These are phyloP conservation scores for Picea sitchensis DNA, from an alignment of 75 land plant genomes.

Conservation along the genomic window DNA sequence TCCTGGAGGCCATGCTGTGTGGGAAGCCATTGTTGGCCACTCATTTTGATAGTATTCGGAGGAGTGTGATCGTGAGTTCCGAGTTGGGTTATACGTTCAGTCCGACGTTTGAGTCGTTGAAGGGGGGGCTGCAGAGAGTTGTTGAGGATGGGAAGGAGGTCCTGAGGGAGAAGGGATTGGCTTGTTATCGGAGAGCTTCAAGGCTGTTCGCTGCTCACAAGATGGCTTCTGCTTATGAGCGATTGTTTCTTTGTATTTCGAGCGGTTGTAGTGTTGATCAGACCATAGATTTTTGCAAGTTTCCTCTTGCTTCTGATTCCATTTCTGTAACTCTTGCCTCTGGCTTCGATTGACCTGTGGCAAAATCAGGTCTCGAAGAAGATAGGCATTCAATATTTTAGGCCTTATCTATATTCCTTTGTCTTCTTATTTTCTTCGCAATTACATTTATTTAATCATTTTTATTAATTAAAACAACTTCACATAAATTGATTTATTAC, in stretches of 20 bases:
- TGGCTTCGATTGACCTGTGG: too few relatives aligned
- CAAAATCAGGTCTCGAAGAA: too few relatives aligned
- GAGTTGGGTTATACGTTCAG: conserved; percentile 58
- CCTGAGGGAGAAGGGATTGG: conserved; percentile 45
- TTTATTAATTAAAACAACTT: too few relatives aligned
- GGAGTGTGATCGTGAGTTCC: conserved; percentile 43
- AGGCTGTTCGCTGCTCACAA: conserved; percentile 69
- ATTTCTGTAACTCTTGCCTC: too few relatives aligned
- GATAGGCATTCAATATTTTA: too few relatives aligned
- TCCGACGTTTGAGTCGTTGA: conserved; percentile 55
- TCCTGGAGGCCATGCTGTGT: conserved; percentile 80
- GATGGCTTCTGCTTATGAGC: conserved; percentile 82
- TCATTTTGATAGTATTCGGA: conserved; percentile 64
- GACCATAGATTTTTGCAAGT: neutral
- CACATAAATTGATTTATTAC: too few relatives aligned
- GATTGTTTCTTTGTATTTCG: neutral
- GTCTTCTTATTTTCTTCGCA: too few relatives aligned
- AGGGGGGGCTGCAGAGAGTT: conserved; percentile 34
- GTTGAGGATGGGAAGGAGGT: conserved; percentile 38
- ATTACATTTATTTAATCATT: too few relatives aligned
- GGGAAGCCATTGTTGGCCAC: conserved; percentile 78
- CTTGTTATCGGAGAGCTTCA: conserved; percentile 36
- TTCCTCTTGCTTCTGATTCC: neutral
- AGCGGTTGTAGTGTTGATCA: neutral
- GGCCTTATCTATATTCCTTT: too few relatives aligned